Conservation (phyloP, 2,329 filamentous ascomycete genomes). For the Fusarium scirpi region DNA sequence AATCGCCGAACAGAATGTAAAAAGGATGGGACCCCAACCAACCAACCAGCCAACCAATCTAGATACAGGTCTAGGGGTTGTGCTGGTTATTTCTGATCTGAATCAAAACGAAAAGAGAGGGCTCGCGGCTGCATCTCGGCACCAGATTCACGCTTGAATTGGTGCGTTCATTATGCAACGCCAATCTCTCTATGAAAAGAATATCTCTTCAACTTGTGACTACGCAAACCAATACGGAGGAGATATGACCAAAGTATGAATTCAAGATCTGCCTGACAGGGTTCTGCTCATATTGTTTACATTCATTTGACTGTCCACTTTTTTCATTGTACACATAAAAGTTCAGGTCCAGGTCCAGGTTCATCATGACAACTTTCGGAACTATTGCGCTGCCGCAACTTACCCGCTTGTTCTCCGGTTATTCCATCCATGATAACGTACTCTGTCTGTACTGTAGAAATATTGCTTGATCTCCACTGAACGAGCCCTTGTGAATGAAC, state of each 20-base stretch:
- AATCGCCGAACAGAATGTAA: constrained; percentile 24
- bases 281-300: constrained; percentile 1
- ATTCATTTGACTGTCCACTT: neutral
- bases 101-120: constrained; percentile 8
- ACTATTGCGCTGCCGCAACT: neutral
- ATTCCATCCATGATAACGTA: constrained; percentile 15
- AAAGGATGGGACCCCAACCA: constrained; percentile 32
- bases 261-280: constrained; percentile 6
- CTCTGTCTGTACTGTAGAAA: neutral
- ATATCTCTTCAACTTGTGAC: neutral
- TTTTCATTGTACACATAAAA: neutral
- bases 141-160: constrained; percentile 10
- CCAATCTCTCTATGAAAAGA: neutral
- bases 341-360: neutral
- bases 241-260: neutral
- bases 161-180: constrained; percentile 3
- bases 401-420: constrained; percentile 17
- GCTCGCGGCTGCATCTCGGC: constrained; percentile 26
- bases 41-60: constrained; percentile 7
- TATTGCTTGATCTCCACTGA: constrained; percentile 19
- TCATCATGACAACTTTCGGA: constrained; percentile 39
- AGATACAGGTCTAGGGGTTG: constrained; percentile 28
- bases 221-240: constrained; percentile 9
- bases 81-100: constrained; percentile 5
- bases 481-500: constrained; percentile 14